Evolutionary conservation across 139 green algal genomes (phyloP).

Genomic region (Chlamydomonas sp.): DNA sequence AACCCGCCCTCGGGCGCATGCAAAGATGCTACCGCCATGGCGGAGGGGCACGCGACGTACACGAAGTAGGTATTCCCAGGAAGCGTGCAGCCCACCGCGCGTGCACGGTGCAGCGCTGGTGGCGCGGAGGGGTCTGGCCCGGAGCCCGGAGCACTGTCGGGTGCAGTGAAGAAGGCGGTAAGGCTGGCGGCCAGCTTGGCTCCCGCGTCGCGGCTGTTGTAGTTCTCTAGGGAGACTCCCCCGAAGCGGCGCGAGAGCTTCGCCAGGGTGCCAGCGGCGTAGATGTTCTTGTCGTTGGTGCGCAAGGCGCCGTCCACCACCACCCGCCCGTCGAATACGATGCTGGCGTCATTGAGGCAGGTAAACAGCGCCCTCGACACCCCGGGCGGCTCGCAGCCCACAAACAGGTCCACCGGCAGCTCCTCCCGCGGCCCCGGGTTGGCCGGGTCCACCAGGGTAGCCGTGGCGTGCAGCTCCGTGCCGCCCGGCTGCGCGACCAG

Average conservation of each 20-base stretch:
- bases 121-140: neutral
- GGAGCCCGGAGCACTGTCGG: neutral
- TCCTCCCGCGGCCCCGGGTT: neutral
- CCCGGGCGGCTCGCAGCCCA: slow-evolving; percentile 48
- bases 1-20: slow-evolving; percentile 37
- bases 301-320: slow-evolving; percentile 73
- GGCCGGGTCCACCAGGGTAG: slow-evolving; percentile 24
- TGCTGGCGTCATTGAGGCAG: slow-evolving; percentile 56
- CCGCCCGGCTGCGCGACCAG: slow-evolving; percentile 31
- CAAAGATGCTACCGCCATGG: slow-evolving; percentile 34
- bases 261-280: slow-evolving; percentile 61
- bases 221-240: slow-evolving; percentile 57
- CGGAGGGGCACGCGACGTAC: slow-evolving; percentile 48
- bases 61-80: slow-evolving; percentile 57
- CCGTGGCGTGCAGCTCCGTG: slow-evolving; percentile 60
- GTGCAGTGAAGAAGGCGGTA: slow-evolving; percentile 6
- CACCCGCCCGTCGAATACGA: slow-evolving; percentile 80
- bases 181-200: slow-evolving; percentile 46
- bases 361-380: slow-evolving; percentile 53
- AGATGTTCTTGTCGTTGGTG: slow-evolving; percentile 69
- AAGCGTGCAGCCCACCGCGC: slow-evolving; percentile 54
- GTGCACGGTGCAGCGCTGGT: slow-evolving; percentile 12
- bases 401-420: slow-evolving; percentile 60
- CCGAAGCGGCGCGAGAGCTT: slow-evolving; percentile 67
- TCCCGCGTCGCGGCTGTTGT: slow-evolving; percentile 67